Conservation (phyloP, 768 basidiomycete genomes). For the Trichaptum fuscoviolaceum region DNA sequence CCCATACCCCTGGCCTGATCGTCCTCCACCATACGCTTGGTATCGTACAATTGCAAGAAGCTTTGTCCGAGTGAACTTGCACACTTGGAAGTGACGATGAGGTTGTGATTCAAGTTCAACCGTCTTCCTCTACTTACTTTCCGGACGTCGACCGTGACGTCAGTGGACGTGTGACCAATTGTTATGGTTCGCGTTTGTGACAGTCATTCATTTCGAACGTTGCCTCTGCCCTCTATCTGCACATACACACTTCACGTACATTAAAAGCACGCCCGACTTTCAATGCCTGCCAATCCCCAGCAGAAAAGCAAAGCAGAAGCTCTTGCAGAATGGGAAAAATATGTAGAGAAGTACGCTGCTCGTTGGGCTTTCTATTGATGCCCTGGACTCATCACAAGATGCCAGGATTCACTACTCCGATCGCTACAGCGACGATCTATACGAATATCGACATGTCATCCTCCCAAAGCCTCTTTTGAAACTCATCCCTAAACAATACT, state of each 20-base stretch:
- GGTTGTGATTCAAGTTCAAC: too few species aligned
- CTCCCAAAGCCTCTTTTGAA: conserved; percentile 93
- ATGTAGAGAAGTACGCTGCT: conserved; percentile 61
- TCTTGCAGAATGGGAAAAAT: conserved; percentile 52
- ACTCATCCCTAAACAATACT: conserved; percentile 84
- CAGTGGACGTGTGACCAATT: background rate
- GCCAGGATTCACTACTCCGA: conserved; percentile 85
- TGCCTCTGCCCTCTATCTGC: background rate
- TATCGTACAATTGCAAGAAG: background rate
- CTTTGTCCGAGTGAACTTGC: background rate
- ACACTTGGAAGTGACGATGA: too few species aligned
- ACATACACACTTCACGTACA: background rate
- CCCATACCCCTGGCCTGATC: background rate
- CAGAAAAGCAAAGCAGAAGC: conserved; percentile 3
- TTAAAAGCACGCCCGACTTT: background rate
- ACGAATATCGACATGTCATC: conserved; percentile 96
- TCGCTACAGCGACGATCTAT: conserved; percentile 87
- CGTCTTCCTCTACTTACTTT: too few species aligned
- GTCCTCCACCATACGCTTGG: background rate
- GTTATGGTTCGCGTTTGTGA: conserved; percentile 1
- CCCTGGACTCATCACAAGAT: conserved; percentile 13
- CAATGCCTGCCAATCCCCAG: background rate
- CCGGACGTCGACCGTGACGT: too few species aligned
- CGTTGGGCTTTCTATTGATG: conserved; percentile 13
- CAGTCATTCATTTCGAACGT: background rate